Percentiles rank a stretch among this genome's conserved stretches.
Evolutionary conservation across 768 basidiomycete species (phyloP).

Genomic region (Suillus subalutaceus): DNA sequence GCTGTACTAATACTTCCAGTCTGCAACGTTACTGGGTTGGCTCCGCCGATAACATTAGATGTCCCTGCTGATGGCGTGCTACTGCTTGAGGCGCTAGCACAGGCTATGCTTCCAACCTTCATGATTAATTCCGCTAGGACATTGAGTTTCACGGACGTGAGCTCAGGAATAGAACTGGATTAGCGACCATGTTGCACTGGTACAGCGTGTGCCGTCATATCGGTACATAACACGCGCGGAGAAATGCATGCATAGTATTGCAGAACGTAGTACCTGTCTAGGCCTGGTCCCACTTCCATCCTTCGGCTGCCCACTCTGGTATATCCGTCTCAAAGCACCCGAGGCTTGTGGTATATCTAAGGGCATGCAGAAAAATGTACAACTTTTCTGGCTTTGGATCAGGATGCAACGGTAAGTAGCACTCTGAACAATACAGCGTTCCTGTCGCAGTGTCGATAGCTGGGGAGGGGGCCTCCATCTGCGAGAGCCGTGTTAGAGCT

Average conservation of each 20-base stretch:
- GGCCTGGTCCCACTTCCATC: conserved; percentile 65
- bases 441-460: conserved; percentile 44
- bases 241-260: conserved; percentile 37
- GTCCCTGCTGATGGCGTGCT: too few species aligned
- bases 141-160: too few species aligned
- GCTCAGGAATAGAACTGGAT: too few species aligned
- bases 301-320: conserved; percentile 86
- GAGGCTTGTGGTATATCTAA: conserved; percentile 79
- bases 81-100: too few species aligned
- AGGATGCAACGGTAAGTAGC: conserved; percentile 89
- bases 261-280: conserved; percentile 15
- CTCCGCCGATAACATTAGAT: too few species aligned
- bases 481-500: conserved; percentile 42
- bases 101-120: too few species aligned
- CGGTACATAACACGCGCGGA: conserved; percentile 47
- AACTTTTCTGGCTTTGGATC: conserved; percentile 92
- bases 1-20: too few species aligned
- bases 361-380: conserved; percentile 95
- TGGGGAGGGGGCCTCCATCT: conserved; percentile 24
- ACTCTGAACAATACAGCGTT: conserved; percentile 80
- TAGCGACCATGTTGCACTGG: too few species aligned
- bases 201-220: too few species aligned
- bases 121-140: too few species aligned
- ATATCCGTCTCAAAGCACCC: conserved; percentile 85
- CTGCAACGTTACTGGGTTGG: too few species aligned